Conservation (phyloP, 192 early-diverging fungal genomes). For the Helicostylum pulchrum region DNA sequence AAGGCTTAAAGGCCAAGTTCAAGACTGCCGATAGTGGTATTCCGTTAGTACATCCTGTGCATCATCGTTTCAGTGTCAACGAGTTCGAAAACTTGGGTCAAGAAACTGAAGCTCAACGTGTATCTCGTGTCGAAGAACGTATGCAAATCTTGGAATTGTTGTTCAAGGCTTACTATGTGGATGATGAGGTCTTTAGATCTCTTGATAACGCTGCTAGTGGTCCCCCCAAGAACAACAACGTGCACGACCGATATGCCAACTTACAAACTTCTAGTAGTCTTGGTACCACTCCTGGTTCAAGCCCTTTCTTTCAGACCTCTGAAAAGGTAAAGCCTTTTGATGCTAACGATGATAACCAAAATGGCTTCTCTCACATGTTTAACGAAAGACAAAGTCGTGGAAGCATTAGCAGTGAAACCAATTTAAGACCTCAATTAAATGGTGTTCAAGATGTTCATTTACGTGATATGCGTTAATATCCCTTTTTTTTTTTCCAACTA, state of each 20-base stretch:
- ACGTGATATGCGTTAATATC: constrained; percentile 17
- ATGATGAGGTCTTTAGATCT: constrained; percentile 32
- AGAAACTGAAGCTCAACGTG: constrained; percentile 26
- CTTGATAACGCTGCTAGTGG: constrained; percentile 11
- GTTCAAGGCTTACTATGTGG: constrained; percentile 35
- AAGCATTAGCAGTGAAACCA: constrained; percentile 24
- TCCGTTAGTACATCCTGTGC: constrained; percentile 29
- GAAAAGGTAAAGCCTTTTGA: not conserved
- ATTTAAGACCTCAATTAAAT: constrained; percentile 25
- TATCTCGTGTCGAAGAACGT: constrained; percentile 26
- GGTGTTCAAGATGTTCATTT: constrained; percentile 15
- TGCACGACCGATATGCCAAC: not conserved
- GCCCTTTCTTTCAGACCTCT: constrained; percentile 6
- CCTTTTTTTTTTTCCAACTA: too few relatives aligned
- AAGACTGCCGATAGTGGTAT: constrained; percentile 29
- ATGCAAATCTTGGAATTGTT: constrained; percentile 29
- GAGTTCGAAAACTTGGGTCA: constrained; percentile 13
- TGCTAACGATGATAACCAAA: constrained; percentile 2
- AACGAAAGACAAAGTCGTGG: constrained; percentile 20
- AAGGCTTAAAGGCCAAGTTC: constrained; percentile 26
- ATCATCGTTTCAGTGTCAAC: constrained; percentile 23
- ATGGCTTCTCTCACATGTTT: constrained; percentile 29
- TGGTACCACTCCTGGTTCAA: not conserved
- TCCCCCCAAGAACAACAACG: not conserved
- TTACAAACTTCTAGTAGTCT: not conserved